Percentiles rank a stretch among this genome's conserved stretches.
phyloP scores from a whole-genome alignment of 495 filamentous ascomycete species.

The Penicillium cinerascens region DNA sequence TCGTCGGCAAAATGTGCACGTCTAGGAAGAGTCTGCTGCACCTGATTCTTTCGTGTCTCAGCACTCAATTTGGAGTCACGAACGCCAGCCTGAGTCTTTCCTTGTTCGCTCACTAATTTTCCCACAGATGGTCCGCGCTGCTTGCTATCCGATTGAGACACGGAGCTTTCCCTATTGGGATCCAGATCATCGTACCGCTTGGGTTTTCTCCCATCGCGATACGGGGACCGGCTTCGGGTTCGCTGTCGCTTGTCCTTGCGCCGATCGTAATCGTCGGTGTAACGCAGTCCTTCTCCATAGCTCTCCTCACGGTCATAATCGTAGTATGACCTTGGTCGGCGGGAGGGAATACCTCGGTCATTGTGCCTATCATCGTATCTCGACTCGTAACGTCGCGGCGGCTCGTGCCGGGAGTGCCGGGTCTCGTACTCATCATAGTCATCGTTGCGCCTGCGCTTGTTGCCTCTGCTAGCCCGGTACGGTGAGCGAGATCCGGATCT shows the following conservation, averaged over 20 bases:
- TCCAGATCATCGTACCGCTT: constrained; percentile 43
- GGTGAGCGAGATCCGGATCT: constrained; percentile 42
- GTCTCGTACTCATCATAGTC: constrained; percentile 50
- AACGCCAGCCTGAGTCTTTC: constrained; percentile 52
- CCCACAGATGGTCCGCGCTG: constrained; percentile 44
- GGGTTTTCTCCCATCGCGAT: constrained; percentile 39
- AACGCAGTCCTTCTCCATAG: constrained; percentile 42
- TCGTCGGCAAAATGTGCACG: constrained; percentile 30
- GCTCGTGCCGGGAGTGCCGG: constrained; percentile 49
- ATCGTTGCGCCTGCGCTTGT: constrained; percentile 69
- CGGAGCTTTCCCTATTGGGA: constrained; percentile 15
- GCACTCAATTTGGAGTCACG: constrained; percentile 56
- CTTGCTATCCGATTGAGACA: constrained; percentile 21
- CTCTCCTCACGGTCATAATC: constrained; percentile 62
- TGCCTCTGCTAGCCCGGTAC: constrained; percentile 50
- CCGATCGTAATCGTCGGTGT: constrained; percentile 59
- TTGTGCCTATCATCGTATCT: constrained; percentile 35
- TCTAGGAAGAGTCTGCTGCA: constrained; percentile 44
- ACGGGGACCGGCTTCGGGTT: constrained; percentile 61
- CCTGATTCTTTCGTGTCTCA: constrained; percentile 64
- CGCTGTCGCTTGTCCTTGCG: constrained; percentile 59
- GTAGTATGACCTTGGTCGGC: constrained; percentile 51
- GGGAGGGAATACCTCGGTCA: constrained; percentile 24
- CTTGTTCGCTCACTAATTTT: constrained; percentile 68
- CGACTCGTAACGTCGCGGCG: constrained; percentile 35